These are phyloP conservation scores for Dipteronia sinensis DNA, from an alignment of 345 rosid species.

Conservation along the genomic window DNA sequence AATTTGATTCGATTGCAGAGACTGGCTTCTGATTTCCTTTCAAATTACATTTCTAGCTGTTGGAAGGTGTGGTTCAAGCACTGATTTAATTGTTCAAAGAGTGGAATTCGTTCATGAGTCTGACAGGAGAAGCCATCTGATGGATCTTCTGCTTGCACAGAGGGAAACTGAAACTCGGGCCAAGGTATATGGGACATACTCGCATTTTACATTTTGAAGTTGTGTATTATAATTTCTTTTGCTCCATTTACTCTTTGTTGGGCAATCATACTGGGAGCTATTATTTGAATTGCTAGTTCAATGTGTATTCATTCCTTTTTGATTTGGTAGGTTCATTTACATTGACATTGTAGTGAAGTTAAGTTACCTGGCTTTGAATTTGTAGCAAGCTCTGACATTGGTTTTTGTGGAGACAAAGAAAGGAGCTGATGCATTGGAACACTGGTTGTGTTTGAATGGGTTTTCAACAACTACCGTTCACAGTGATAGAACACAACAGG, in stretches of 20 bases:
- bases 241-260: neutral
- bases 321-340: constrained; percentile 1
- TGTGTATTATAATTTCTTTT: neutral
- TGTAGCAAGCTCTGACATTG: constrained; percentile 93
- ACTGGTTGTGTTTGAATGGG: constrained; percentile 81
- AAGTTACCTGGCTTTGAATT: constrained; percentile 23
- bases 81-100: constrained; percentile 94
- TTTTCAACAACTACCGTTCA: constrained; percentile 96
- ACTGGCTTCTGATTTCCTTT: constrained; percentile 88
- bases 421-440: constrained; percentile 90
- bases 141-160: constrained; percentile 99
- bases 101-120: constrained; percentile 89
- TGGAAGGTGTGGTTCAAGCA: constrained; percentile 98
- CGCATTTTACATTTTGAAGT: neutral
- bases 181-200: constrained; percentile 51
- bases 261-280: neutral
- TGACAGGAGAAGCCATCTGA: constrained; percentile 98
- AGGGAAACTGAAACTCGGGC: constrained; percentile 68
- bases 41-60: constrained; percentile 87
- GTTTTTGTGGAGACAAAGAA: constrained; percentile 99
- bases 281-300: neutral
- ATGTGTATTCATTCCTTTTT: neutral
- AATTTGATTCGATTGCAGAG: constrained; percentile 57
- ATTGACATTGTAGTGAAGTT: neutral
- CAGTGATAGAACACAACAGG: constrained; percentile 97